Evolutionary conservation across 2,329 filamentous ascomycete genomes (phyloP).

Genomic region (Tricladium varicosporioides): DNA sequence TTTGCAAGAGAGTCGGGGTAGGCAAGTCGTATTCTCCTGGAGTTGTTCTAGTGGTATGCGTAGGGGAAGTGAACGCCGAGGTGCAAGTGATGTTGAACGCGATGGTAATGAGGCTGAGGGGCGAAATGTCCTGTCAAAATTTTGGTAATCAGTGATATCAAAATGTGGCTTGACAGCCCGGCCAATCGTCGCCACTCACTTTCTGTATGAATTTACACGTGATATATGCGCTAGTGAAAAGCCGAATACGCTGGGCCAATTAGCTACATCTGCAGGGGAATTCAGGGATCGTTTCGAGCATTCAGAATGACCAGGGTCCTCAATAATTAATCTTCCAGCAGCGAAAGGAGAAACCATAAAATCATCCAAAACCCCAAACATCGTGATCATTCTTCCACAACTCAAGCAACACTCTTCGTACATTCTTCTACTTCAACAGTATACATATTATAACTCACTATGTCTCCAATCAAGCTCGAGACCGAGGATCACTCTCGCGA

Average conservation of each 20-base stretch:
- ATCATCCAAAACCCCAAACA: neutral
- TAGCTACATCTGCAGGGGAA: neutral
- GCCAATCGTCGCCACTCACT: neutral
- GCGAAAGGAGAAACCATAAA: neutral
- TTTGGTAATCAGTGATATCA: conserved; percentile 8
- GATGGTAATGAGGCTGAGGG: conserved; percentile 10
- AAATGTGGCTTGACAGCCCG: neutral
- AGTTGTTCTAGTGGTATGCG: no score
- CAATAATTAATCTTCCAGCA: neutral
- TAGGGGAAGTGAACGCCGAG: no score
- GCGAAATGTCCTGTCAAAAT: conserved; percentile 1
- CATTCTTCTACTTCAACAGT: conserved; percentile 4
- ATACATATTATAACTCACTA: conserved; percentile 17
- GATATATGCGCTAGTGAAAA: neutral
- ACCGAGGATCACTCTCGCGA: conserved; percentile 80
- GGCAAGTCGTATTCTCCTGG: no score
- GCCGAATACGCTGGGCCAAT: conserved; percentile 2
- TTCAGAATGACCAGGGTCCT: neutral
- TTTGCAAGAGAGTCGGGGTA: no score
- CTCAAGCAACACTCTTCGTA: neutral
- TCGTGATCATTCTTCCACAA: conserved; percentile 4
- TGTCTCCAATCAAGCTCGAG: conserved; percentile 57
- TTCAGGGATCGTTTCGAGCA: neutral
- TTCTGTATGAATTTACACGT: neutral
- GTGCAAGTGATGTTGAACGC: no score